These are phyloP conservation scores for Babesia ovis DNA, from an alignment of 169 alveolate genomes.

Conservation along the genomic window DNA sequence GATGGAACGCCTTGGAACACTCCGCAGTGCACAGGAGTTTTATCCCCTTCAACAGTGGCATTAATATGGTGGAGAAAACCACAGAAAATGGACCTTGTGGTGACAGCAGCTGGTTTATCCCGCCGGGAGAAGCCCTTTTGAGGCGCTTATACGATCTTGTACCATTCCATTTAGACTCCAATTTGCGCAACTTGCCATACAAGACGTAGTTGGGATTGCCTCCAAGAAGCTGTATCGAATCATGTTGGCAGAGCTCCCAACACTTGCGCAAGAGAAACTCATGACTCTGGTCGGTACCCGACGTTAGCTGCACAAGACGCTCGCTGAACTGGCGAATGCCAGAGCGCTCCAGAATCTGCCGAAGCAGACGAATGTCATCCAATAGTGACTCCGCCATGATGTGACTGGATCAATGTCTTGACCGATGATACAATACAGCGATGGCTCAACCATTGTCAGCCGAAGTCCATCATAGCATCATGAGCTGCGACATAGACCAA, in stretches of 20 bases:
- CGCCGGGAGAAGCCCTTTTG: neutral
- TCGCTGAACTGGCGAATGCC: constrained; percentile 14
- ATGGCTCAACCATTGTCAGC: no score
- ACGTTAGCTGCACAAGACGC: neutral
- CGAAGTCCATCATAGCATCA: no score
- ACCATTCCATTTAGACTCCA: neutral
- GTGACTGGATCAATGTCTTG: no score
- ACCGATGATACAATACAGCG: no score
- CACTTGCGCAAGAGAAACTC: neutral
- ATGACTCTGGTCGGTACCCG: neutral
- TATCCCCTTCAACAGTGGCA: neutral
- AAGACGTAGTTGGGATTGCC: constrained; percentile 3
- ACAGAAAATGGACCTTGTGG: constrained; percentile 14
- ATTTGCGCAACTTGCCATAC: constrained; percentile 1
- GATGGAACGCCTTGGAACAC: neutral
- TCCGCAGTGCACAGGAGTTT: neutral
- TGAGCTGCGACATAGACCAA: no score
- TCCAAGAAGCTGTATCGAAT: neutral
- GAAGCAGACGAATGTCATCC: constrained; percentile 27
- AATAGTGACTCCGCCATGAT: neutral
- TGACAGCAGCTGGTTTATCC: neutral
- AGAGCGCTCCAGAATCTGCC: constrained; percentile 2
- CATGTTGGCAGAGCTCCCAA: constrained; percentile 9
- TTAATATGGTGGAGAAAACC: neutral
- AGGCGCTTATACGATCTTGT: neutral